phyloP scores from a whole-genome alignment of 352 stramenopile species.

The Phytopythium chamaehyphon region DNA sequence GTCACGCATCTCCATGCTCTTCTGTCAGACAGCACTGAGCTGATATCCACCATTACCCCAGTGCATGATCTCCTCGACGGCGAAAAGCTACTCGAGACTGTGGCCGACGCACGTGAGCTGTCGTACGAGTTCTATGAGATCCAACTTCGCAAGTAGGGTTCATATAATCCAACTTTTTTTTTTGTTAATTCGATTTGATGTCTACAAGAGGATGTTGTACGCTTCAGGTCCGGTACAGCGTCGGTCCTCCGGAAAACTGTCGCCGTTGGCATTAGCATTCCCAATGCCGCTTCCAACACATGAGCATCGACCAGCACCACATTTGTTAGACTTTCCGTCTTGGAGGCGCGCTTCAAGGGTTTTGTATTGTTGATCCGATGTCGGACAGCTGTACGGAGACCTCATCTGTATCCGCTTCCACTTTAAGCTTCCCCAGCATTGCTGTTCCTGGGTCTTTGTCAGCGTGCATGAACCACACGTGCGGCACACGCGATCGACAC shows the following conservation, averaged over 20 bases:
- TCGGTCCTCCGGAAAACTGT: conserved; percentile 61
- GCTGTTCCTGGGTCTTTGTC: conserved; percentile 44
- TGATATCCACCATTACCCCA: conserved; percentile 69
- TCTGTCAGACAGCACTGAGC: conserved; percentile 45
- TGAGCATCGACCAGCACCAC: conserved; percentile 65
- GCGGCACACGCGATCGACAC: conserved; percentile 57
- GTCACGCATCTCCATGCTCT: conserved; percentile 68
- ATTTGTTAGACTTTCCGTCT: conserved; percentile 62
- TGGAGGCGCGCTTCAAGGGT: conserved; percentile 61
- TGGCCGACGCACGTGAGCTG: conserved; percentile 71
- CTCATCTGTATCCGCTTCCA: conserved; percentile 67
- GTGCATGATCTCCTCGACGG: conserved; percentile 59
- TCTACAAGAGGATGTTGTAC: conserved; percentile 61
- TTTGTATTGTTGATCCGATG: conserved; percentile 41
- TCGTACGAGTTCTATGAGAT: conserved; percentile 88
- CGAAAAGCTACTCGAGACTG: conserved; percentile 61
- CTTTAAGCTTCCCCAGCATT: conserved; percentile 49
- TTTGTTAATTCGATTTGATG: neutral
- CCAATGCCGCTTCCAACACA: conserved; percentile 60
- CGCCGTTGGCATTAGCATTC: conserved; percentile 70
- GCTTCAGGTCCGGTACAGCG: conserved; percentile 56
- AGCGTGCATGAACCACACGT: conserved; percentile 73
- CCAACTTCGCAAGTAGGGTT: conserved; percentile 11
- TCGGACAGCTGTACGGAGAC: conserved; percentile 64
- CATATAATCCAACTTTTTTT: too few relatives aligned